Base-by-base conservation (phyloP, 768 basidiomycete species). In the Suillus sp. region DNA sequence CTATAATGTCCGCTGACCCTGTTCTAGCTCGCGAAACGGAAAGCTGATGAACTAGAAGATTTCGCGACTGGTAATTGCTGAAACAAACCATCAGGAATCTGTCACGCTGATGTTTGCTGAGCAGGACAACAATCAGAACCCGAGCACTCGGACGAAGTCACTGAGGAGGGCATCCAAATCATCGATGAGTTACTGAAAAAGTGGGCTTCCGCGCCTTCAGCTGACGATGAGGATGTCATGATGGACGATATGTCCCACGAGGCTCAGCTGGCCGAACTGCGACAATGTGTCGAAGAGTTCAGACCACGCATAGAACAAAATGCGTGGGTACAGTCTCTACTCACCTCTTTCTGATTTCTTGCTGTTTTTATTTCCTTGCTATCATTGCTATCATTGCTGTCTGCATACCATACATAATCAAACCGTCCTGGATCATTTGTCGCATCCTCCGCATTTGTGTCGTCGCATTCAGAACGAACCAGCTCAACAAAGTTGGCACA, bases 21-120 rank as follows among this genome's bases (percentile, higher is more conserved):
- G 27, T 64, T 58, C 25, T 71, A 94, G 93, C 85, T 94, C 53
- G 96, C 93, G n/a, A 91, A 91, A 76, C 82, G 89, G 30, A 97
- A 96, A 71, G 95, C 95, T 0, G 92, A 95, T 63, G 94, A 96
- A 67, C 78, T 97, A 38, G 93, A 95, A 75, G 91, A 95, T 71
- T 94, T 95, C 75, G 86, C 83, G 8, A 80, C 82, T 72, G 75
- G 85, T 80, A 65, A 58, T 70, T 56, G 22, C 42, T 34, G 11
- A 30, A n/a, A 51, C 40, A 7, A 22, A 7, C 11, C 14, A n/a
- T 50, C 14, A 30, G 16, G 20, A n/a, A n/a, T 37, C 22, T 25
- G 18, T 37, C 58, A 70, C 38, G 18, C 37, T 56, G 55, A 56
- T 22, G 27, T n/a, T 38, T 32, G 3, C 20, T 56, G n/a, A 38